Evolutionary conservation across 148 eudicot genomes (phyloP).

Genomic region (Mesembryanthemum crystallinum): DNA sequence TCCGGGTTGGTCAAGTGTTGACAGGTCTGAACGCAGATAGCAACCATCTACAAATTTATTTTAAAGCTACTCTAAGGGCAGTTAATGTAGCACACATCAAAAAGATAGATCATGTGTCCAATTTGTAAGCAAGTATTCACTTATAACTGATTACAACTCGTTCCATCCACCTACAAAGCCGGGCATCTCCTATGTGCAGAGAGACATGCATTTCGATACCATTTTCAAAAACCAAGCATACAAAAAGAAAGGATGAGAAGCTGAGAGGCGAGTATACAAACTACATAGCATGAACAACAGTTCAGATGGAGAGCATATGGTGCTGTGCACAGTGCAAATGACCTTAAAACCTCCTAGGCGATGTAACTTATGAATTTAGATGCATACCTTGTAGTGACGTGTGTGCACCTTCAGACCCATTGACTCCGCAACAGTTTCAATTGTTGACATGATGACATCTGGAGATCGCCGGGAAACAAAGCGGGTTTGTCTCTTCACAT

Average conservation of each 20-base stretch:
- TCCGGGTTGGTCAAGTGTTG: too few relatives aligned
- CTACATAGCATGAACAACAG: not conserved
- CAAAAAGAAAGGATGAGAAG: not conserved
- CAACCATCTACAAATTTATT: not conserved
- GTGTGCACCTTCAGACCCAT: constrained; percentile 88
- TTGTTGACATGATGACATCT: constrained; percentile 56
- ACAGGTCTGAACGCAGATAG: too few relatives aligned
- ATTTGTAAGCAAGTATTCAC: too few relatives aligned
- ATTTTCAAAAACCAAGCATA: not conserved
- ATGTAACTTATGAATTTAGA: constrained; percentile 2
- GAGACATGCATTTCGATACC: not conserved
- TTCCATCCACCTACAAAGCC: too few relatives aligned
- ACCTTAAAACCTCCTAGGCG: not conserved
- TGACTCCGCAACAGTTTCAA: constrained; percentile 69
- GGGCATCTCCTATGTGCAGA: too few relatives aligned
- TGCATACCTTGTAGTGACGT: constrained; percentile 64
- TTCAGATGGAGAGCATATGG: not conserved
- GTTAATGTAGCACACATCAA: not conserved
- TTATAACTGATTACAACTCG: too few relatives aligned
- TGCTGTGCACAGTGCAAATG: not conserved
- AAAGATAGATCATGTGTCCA: not conserved
- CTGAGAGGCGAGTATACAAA: not conserved
- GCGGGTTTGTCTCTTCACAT: constrained; percentile 89
- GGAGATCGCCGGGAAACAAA: constrained; percentile 91
- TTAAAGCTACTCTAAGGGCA: not conserved